Base-by-base conservation (phyloP, 495 filamentous ascomycete genomes). In the Cairneyella variabilis region DNA sequence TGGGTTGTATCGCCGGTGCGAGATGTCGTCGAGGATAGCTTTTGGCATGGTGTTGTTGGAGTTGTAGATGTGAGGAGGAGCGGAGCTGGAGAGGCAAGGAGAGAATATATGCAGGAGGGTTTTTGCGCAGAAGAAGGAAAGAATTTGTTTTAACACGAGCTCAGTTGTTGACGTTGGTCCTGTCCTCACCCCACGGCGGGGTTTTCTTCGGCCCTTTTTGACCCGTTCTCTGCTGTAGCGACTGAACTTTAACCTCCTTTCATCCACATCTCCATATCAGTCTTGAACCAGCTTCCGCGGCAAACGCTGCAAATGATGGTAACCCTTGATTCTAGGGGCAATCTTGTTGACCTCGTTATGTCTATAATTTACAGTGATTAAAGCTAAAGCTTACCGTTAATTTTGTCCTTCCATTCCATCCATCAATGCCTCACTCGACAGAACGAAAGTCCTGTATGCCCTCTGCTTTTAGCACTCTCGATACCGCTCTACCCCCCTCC, bases 1-100 rank as follows among this genome's bases (percentile, higher is more conserved):
- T 25, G 90, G 91, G 66, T 99, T 99, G 69, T 85, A 97, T 59
- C 93, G 84, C 57, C 95, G 77, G 66, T 99, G 93, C 26, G 93
- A 97, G 63, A 99, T 97, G 66, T 97, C 91, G 75, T 99, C 82
- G 18, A 99, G 87, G 40, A 99, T 86, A 46, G 76, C 64, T 64
- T 78, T 77, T 0, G 76, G 71, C 78, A 82, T 82, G 4, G 23
- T 37, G 23, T 6, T 14, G 14, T 7, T 32, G 14, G 28, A 7
- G 6, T 14, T 7, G 14, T 6, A 32, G 28, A 32, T 14, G 6
- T 6, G 28, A 32, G 14, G 14, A 14, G 14, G 28, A 14, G 14
- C 28, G 28, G 6, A 32, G 6, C 28, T 32, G 14, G 7, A 32
- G 14, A 32, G 28, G 7, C 7, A 32, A 7, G 6, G 14, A 32